A percentile compares a stretch with the other conserved stretches of the same genome.
phyloP scores from a whole-genome alignment of 2,329 filamentous ascomycete species.

The Ophiostoma tasmaniense region DNA sequence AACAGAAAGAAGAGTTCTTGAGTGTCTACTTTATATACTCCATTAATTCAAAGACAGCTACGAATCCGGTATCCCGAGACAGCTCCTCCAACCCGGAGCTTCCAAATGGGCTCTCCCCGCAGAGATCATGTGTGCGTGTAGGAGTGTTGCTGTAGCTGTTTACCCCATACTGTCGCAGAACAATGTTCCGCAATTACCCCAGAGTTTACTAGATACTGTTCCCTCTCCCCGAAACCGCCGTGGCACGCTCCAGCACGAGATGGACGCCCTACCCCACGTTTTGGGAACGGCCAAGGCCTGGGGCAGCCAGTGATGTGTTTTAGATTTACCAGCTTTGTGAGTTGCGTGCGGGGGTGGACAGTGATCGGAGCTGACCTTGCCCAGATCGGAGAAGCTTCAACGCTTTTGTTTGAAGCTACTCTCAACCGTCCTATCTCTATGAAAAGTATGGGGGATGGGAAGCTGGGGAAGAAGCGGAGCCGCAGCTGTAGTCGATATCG shows the following conservation, averaged over 20 bases:
- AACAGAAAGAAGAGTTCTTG: background rate
- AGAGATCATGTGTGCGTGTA: background rate
- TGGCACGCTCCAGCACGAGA: background rate
- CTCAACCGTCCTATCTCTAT: background rate
- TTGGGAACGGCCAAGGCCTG: background rate
- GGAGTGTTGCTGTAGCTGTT: background rate
- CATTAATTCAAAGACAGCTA: background rate
- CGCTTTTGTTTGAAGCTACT: background rate
- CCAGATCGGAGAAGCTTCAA: background rate
- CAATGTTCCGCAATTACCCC: background rate
- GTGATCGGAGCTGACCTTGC: background rate
- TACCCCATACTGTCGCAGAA: background rate
- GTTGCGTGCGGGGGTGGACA: background rate
- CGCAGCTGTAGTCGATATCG: background rate
- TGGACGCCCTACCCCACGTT: background rate
- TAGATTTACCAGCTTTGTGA: background rate
- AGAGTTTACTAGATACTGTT: background rate
- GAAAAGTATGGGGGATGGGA: background rate
- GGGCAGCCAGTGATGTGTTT: background rate
- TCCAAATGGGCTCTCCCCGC: background rate
- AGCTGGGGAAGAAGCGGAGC: background rate
- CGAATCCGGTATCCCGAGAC: conserved; percentile 3
- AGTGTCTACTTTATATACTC: background rate
- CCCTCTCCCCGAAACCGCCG: background rate
- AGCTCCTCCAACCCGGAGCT: background rate